Evolutionary conservation across 257 asterid species (phyloP).

Genomic region (Przewalskia tangutica): DNA sequence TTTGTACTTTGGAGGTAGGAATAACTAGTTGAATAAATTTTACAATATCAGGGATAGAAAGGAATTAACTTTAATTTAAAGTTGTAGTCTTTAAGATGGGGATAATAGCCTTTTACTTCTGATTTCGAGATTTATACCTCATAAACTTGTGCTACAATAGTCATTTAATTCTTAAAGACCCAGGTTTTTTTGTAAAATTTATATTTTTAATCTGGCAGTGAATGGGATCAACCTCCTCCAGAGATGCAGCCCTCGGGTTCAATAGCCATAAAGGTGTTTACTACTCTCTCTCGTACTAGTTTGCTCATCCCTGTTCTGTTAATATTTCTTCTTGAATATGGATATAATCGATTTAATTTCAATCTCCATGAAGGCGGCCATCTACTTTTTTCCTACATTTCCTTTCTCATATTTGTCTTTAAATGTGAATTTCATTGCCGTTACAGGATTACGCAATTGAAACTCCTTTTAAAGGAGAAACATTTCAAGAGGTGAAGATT

Average conservation of each 20-base stretch:
- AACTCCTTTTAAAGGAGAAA: slow-evolving; percentile 65
- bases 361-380: not conserved
- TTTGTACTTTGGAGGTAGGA: not conserved
- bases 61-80: not conserved
- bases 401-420: not conserved
- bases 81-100: not conserved
- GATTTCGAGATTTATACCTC: not conserved
- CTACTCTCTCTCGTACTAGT: slow-evolving; percentile 2
- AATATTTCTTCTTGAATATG: not conserved
- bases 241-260: slow-evolving; percentile 86
- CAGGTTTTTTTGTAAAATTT: not conserved
- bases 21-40: not conserved
- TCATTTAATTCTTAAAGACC: not conserved
- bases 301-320: not conserved
- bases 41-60: not conserved
- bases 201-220: slow-evolving; percentile 40
- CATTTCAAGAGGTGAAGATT: slow-evolving; percentile 52
- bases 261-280: slow-evolving; percentile 54
- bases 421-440: not conserved
- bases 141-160: not conserved
- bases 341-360: not conserved
- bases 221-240: slow-evolving; percentile 96
- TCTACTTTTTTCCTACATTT: not conserved
- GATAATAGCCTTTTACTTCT: not conserved
- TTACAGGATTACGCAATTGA: slow-evolving; percentile 91